Evolutionary conservation across 2,329 filamentous ascomycete species (phyloP), one percentile per base, ranked within the genome.

Genomic region (Acephala macrosclerotiorum): DNA sequence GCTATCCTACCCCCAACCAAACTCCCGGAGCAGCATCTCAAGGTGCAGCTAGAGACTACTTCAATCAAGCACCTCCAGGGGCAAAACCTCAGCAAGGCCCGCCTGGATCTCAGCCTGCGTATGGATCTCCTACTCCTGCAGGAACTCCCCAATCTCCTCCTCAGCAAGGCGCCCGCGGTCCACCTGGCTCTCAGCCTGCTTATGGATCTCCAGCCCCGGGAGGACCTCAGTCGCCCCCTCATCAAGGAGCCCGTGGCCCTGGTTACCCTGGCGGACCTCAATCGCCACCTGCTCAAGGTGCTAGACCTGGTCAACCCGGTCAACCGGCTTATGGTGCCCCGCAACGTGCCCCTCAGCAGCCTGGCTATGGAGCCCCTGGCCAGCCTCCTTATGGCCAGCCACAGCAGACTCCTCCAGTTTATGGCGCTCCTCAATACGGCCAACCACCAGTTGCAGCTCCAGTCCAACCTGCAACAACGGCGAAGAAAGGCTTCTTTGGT

Each of bases 401-500:
- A 11, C 38, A 40, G 18, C 20, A 5, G n/a, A 45, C 16, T 20
- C 29, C 16, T 42, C 18, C 18, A n/a, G 38, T 12, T 14, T 42
- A 14, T 42, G 38, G 38, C 12, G 38, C 12, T 42, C 47, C 47
- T 26, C 40, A 47, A 29, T 60, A 60, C 18, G 25, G 40, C 14
- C 38, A 26, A 33, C 40, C 58, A 20, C 58, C 58, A 2, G 4
- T 18, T 7, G 22, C 26, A 53, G 25, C 49, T 18, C 7, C 25
- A 4, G 26, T 22, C 12, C 58, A 33, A 49, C 12, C 58, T 20
- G 25, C 58, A 3, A 8, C 6, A 3, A 25, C 20, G 3, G 42
- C n/a, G 3, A 51, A 61, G 42, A 53, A 61, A 25, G 58, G 58
- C n/a, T 25, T 61, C 26, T 51, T 61, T 18, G 45, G 58, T 18